Percentiles rank a stretch among this genome's conserved stretches.
Evolutionary conservation across 106 monocot genomes (phyloP).

Genomic region (Dioscorea dumetorum): DNA sequence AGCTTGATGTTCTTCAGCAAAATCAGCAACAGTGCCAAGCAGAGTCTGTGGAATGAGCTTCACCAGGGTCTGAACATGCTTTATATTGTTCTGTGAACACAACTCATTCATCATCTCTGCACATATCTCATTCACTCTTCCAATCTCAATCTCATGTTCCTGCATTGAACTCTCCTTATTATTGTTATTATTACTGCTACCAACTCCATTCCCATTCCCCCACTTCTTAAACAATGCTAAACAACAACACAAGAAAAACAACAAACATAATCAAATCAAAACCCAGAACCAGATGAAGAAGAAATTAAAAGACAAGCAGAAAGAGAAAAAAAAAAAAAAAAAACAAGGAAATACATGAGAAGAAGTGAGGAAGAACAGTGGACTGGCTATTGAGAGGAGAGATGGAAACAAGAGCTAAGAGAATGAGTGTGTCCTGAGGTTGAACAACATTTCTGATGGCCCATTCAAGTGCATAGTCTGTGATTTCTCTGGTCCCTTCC

Average conservation of each 20-base stretch:
- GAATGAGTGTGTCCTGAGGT: conserved; percentile 8
- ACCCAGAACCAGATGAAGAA: neutral
- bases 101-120: conserved; percentile 22
- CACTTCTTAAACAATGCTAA: neutral
- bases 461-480: conserved; percentile 12
- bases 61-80: neutral
- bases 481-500: conserved; percentile 15
- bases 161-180: neutral
- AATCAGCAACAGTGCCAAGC: neutral
- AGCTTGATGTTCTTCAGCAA: neutral
- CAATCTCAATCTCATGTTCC: neutral
- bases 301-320: neutral
- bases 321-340: neutral
- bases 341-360: conserved; percentile 5
- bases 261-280: neutral
- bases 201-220: neutral
- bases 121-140: conserved; percentile 9
- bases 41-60: neutral
- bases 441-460: conserved; percentile 10
- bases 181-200: too few species aligned
- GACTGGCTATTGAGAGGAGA: neutral
- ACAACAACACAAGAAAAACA: neutral
- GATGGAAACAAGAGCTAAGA: conserved; percentile 9
- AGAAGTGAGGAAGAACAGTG: neutral
- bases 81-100: neutral